Conservation (phyloP, 352 stramenopile genomes). For the Phytophthora cajani region DNA sequence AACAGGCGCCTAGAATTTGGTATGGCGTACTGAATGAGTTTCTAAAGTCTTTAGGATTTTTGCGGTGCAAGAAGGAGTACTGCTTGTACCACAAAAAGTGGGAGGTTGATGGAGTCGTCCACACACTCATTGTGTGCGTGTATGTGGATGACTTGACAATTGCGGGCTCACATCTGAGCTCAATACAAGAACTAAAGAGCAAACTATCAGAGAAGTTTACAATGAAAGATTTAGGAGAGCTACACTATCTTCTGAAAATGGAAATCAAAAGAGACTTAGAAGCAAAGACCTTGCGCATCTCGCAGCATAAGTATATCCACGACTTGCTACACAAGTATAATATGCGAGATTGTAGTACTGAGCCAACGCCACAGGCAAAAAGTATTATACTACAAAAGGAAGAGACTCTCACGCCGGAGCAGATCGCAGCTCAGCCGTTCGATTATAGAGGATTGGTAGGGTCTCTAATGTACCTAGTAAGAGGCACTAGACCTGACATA, state of each 20-base stretch:
- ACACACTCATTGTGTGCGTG: too few relatives aligned
- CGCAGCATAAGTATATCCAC: constrained; percentile 14
- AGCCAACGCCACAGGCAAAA: constrained; percentile 13
- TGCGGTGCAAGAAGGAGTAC: constrained; percentile 14
- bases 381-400: constrained; percentile 8
- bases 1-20: constrained; percentile 14
- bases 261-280: constrained; percentile 10
- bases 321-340: constrained; percentile 13
- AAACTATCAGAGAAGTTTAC: too few relatives aligned
- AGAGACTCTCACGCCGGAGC: not conserved
- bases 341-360: constrained; percentile 3
- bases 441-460: constrained; percentile 15
- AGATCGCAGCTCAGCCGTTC: constrained; percentile 10
- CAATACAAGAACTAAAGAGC: too few relatives aligned
- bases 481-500: constrained; percentile 13
- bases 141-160: too few relatives aligned
- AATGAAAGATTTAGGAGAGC: too few relatives aligned
- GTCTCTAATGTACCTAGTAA: constrained; percentile 11
- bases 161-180: too few relatives aligned
- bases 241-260: constrained; percentile 7
- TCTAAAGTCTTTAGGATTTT: constrained; percentile 1
- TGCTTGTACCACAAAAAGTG: constrained; percentile 23
- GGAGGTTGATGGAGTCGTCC: too few relatives aligned
- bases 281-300: constrained; percentile 1
- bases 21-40: constrained; percentile 11